Evolutionary conservation across 306 rosid genomes (phyloP), one percentile per base, ranked within the genome.

Genomic region (Cucurbita argyrosperma): DNA sequence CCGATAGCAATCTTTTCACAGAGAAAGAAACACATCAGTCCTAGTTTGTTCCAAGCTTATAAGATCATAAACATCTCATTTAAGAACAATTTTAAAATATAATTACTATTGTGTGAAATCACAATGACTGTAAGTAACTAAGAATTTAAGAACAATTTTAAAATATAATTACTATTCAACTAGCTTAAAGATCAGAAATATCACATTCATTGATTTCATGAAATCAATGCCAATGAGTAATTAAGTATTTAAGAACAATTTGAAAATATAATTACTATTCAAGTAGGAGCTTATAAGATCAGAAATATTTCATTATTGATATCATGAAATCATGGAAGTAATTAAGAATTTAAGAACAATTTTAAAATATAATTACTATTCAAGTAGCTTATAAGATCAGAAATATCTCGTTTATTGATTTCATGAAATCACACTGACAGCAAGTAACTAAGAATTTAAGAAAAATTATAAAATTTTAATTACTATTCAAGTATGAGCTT

Each of bases 1-100:
- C 96, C 97, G 74, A 95, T 86, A 59, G 99, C 90, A 69, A 95
- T 83, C 99, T 95, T 86, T 54, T 61, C 64, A 71, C 8, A 70
- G 57, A 47, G 43, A 47, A 62, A 10, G 38, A 63, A 9, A 66
- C 18, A 47, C 11, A 47, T 47, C 42, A 49, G 57, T 46, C 10
- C 10, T 10, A 1, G 37, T 19, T 43, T 19, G 53, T 43, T 39
- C 8, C 14, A 6, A 50, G 15, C 11, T 61, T 14, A 14, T 16
- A 37, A 1, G 23, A 19, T 65, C 15, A 18, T 37, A n/a, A 42
- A 21, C 49, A 43, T 66, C 14, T 21, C 54, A 19, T 2, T 60
- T 30, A 6, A 60, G 66, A 60, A 60, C 11, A 30, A 39, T 40
- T 64, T 18, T 0, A 65, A 65, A 65, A 18, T 6, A 65, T 21